Evolutionary conservation across 2,329 filamentous ascomycete genomes (phyloP).

Genomic region (Venturia effusa): DNA sequence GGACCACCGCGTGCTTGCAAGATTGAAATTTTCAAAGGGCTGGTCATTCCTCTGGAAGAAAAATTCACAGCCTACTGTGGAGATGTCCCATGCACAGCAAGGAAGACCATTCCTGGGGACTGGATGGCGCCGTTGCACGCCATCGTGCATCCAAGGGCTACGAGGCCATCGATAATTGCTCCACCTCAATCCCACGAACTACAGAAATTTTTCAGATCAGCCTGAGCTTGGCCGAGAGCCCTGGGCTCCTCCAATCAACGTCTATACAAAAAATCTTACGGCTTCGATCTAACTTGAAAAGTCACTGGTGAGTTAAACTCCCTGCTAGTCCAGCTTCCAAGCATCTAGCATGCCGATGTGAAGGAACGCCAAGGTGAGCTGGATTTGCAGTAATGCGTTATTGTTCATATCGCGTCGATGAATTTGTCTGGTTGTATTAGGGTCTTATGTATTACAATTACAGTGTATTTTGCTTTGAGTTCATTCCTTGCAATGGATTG

Average conservation of each 20-base stretch:
- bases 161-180: not conserved
- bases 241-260: not conserved
- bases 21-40: not conserved
- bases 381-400: not conserved
- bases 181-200: not conserved
- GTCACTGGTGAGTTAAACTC: not conserved
- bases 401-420: not conserved
- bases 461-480: too few species aligned
- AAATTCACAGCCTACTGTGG: not conserved
- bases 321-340: not conserved
- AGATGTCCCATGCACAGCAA: not conserved
- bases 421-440: too few species aligned
- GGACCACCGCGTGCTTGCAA: not conserved
- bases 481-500: too few species aligned
- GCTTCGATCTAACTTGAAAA: not conserved
- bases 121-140: constrained; percentile 1
- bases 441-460: too few species aligned
- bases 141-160: not conserved
- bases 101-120: not conserved
- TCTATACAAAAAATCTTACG: not conserved
- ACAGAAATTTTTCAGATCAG: not conserved
- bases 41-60: not conserved
- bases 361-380: not conserved
- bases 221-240: not conserved
- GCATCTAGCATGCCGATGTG: not conserved